Conservation (phyloP, 2,329 filamentous ascomycete species). For the Ceratocystis eucalypticola region DNA sequence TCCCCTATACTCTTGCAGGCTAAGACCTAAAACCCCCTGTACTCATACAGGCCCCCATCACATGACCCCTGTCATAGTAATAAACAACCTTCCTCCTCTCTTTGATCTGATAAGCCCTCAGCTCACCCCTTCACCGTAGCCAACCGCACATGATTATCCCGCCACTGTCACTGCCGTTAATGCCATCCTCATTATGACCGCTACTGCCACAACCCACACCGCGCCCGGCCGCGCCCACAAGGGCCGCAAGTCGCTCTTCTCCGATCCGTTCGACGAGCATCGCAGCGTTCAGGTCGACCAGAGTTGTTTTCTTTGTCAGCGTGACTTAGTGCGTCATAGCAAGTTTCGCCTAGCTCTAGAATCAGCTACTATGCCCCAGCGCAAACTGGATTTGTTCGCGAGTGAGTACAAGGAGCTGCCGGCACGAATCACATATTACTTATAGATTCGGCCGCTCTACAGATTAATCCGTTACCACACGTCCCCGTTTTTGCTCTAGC, state of each 20-base stretch:
- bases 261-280: constrained; percentile 17
- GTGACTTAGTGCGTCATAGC: constrained; percentile 12
- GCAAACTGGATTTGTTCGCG: constrained; percentile 9
- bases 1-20: too few species aligned
- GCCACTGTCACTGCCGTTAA: background rate
- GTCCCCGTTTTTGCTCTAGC: too few species aligned
- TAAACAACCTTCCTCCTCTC: background rate
- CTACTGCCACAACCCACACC: background rate
- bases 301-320: constrained; percentile 17
- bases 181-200: background rate
- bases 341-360: constrained; percentile 16
- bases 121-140: background rate
- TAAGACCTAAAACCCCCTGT: background rate
- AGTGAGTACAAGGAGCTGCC: background rate
- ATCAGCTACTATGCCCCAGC: constrained; percentile 2
- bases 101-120: constrained; percentile 9
- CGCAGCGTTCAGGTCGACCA: constrained; percentile 18
- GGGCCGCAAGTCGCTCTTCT: constrained; percentile 10
- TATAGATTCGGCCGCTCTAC: too few species aligned
- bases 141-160: background rate
- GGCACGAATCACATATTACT: background rate
- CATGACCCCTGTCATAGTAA: background rate
- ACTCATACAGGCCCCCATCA: background rate
- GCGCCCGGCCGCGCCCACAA: constrained; percentile 8
- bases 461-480: too few species aligned